Evolutionary conservation across 2,329 filamentous ascomycete genomes (phyloP).

Genomic region (Microthyrium microscopicum): DNA sequence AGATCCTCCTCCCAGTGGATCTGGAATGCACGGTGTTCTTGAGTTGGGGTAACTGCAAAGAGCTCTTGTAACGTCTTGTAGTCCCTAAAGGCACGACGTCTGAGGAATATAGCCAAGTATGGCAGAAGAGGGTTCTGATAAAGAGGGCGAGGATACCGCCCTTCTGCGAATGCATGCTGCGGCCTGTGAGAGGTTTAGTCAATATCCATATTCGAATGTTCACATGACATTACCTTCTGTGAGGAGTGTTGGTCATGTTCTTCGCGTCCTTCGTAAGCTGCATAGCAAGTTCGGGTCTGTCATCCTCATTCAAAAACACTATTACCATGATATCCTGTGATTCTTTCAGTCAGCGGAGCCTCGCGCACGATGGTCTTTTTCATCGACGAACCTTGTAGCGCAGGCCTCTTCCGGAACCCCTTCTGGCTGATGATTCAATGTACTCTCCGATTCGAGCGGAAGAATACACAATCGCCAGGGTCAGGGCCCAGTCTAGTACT

Average conservation of each 20-base stretch:
- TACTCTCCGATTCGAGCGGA: constrained; percentile 11
- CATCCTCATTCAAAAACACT: constrained; percentile 10
- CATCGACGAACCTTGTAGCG: constrained; percentile 9
- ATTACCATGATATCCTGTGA: constrained; percentile 11
- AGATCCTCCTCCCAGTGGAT: constrained; percentile 9
- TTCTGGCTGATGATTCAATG: constrained; percentile 10
- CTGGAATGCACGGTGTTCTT: constrained; percentile 8
- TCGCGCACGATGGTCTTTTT: constrained; percentile 7
- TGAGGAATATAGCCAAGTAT: constrained; percentile 9
- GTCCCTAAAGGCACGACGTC: constrained; percentile 9
- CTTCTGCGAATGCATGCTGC: constrained; percentile 9
- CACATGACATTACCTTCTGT: constrained; percentile 9
- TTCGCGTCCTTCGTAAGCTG: constrained; percentile 10
- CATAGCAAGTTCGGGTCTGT: constrained; percentile 11
- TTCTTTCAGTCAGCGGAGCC: constrained; percentile 8
- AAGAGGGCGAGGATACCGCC: constrained; percentile 7
- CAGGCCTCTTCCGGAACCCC: constrained; percentile 10
- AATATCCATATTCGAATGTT: constrained; percentile 5
- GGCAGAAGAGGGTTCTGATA: constrained; percentile 9
- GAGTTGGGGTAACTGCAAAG: constrained; percentile 6
- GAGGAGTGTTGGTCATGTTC: constrained; percentile 8
- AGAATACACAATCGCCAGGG: constrained; percentile 9
- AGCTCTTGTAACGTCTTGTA: constrained; percentile 10
- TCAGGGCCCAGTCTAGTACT: constrained; percentile 9
- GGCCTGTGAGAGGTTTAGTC: constrained; percentile 8